A percentile compares a stretch with the other conserved stretches of the same genome.
These are phyloP conservation scores for Alternaria longipes DNA, from an alignment of 2,329 filamentous ascomycete genomes.

Conservation along the genomic window DNA sequence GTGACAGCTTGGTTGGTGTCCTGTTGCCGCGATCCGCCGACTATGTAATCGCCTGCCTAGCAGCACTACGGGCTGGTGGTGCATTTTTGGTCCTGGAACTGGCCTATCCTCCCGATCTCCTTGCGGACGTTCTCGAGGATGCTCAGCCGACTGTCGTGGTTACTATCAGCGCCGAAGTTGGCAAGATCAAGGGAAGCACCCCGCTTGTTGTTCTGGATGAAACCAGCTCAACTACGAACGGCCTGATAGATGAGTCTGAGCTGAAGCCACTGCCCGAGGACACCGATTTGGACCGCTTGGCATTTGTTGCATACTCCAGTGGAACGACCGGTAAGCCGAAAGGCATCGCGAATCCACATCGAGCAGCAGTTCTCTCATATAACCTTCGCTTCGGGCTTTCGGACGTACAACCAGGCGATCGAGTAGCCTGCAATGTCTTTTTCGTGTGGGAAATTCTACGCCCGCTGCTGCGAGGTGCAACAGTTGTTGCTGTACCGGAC, in stretches of 20 bases:
- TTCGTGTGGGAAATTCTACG: conserved; percentile 87
- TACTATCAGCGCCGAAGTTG: conserved; percentile 70
- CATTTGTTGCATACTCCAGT: conserved; percentile 83
- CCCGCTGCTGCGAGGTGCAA: conserved; percentile 77
- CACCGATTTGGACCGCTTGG: conserved; percentile 75
- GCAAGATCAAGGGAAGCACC: conserved; percentile 69
- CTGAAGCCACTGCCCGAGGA: conserved; percentile 65
- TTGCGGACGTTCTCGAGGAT: conserved; percentile 81
- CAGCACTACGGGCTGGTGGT: conserved; percentile 79
- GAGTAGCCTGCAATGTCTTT: conserved; percentile 88
- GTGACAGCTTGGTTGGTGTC: conserved; percentile 78
- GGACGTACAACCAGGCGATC: conserved; percentile 74
- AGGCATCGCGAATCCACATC: conserved; percentile 81
- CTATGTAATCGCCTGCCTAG: conserved; percentile 81
- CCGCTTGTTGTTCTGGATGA: conserved; percentile 73
- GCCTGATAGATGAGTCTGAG: conserved; percentile 54
- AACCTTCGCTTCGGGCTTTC: conserved; percentile 75
- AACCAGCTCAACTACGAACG: conserved; percentile 30
- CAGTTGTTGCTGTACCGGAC: conserved; percentile 78
- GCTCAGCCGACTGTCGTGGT: conserved; percentile 75
- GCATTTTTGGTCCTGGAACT: conserved; percentile 83
- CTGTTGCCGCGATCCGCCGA: conserved; percentile 78
- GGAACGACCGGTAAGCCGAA: conserved; percentile 83
- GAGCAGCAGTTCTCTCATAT: conserved; percentile 77
- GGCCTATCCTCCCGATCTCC: conserved; percentile 76